Evolutionary conservation across 2,329 filamentous ascomycete genomes (phyloP), one percentile per base, ranked within the genome.

Genomic region (Phialemoniopsis sp.): DNA sequence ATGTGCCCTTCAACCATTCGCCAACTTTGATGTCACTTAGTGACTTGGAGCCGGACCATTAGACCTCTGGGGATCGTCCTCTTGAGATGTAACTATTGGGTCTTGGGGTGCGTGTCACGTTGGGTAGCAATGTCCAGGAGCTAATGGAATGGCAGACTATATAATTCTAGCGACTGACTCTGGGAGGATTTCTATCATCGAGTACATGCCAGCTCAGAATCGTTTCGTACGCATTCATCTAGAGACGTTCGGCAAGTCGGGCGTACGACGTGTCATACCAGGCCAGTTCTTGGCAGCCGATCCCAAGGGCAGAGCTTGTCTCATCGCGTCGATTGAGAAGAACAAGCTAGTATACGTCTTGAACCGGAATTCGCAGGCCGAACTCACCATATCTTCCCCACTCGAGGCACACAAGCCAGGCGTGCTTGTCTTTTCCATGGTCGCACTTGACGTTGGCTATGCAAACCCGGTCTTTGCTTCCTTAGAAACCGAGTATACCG

Each of bases 261-360:
- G 93, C 29, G 80, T 97, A 38, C 83, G 94, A 42, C 83, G 93
- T 54, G 91, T 97, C 29, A 80, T 98, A 33, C 93, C 94, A 3
- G 93, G 94, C 44, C 89, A 99, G 63, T 98, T 96, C 57, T 78
- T 99, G 19, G 93, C 91, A 7, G 88, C 89, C 38, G 93, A 99
- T 56, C 93, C 93, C 19, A 95, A 95, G 64, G 93, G 93, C 40
- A 82, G 93, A 68, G 94, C 94, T 40, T 95, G 91, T 58, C 76
- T 99, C 58, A 87, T 97, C 45, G 89, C 93, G 9, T 91, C 90
- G 5, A 77, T 91, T 40, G 94, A 99, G 68, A 98, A 98, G 77
- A 98, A 97, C 70, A 98, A 98, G 70, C 85, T 99, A 41, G 93
- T 98, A 51, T 99, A 98, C 66, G 91, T 98, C 55, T 75, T 98